These are phyloP conservation scores for Solanum lycopersicoides DNA, from an alignment of 257 asterid species.

Conservation along the genomic window DNA sequence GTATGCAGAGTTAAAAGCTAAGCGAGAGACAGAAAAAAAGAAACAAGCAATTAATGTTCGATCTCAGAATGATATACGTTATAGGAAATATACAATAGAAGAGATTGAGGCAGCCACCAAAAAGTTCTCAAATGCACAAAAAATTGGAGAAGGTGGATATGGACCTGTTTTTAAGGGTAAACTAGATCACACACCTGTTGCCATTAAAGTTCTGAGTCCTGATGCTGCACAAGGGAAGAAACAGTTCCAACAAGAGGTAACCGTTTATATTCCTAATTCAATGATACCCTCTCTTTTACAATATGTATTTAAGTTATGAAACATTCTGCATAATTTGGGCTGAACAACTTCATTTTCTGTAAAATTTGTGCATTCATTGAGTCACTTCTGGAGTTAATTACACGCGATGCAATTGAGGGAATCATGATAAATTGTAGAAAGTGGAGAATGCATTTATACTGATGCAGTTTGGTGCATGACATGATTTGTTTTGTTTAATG, in stretches of 20 bases:
- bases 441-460: neutral
- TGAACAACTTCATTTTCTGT: neutral
- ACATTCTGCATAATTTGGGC: neutral
- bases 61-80: constrained; percentile 41
- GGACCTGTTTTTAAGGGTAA: constrained; percentile 73
- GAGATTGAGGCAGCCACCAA: constrained; percentile 59
- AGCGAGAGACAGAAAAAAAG: constrained; percentile 46
- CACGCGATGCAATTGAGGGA: neutral
- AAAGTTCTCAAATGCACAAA: constrained; percentile 33
- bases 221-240: constrained; percentile 73
- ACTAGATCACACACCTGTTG: constrained; percentile 79
- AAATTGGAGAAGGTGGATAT: constrained; percentile 84
- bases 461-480: neutral
- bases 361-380: neutral
- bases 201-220: constrained; percentile 66
- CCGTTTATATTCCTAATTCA: neutral
- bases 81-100: constrained; percentile 51
- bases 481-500: neutral
- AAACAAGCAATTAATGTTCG: constrained; percentile 34
- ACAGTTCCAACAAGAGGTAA: constrained; percentile 88
- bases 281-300: neutral
- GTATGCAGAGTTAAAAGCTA: constrained; percentile 52
- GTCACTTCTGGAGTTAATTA: neutral
- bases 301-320: neutral
- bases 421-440: neutral